These are phyloP conservation scores for Lichtheimia hyalospora DNA, from an alignment of 371 early-diverging fungal genomes.

Conservation along the genomic window DNA sequence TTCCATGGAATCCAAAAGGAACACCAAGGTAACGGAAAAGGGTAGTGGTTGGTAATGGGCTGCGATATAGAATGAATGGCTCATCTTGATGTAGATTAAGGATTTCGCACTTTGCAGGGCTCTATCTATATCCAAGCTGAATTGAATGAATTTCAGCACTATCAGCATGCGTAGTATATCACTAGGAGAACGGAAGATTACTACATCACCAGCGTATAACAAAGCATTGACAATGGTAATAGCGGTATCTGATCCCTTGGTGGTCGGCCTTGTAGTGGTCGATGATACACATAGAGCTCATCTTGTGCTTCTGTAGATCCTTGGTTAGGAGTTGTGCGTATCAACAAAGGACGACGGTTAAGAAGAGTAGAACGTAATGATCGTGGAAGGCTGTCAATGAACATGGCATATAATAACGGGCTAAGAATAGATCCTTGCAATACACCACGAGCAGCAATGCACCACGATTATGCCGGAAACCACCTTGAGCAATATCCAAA, in stretches of 20 bases:
- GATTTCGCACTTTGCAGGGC: conserved; percentile 20
- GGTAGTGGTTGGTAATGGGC: neutral
- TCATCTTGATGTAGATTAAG: neutral
- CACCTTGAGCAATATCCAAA: conserved; percentile 24
- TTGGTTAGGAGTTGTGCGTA: neutral
- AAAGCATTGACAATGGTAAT: conserved; percentile 6
- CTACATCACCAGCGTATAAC: conserved; percentile 20
- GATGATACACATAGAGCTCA: neutral
- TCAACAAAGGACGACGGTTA: neutral
- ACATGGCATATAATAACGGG: conserved; percentile 24
- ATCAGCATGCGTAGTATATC: conserved; percentile 6
- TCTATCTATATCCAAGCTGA: conserved; percentile 18
- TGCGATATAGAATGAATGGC: neutral
- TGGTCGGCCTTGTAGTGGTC: neutral
- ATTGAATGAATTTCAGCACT: conserved; percentile 8
- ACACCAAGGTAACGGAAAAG: conserved; percentile 8
- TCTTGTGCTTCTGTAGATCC: neutral
- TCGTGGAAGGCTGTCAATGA: conserved; percentile 20
- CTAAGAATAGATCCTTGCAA: conserved; percentile 29
- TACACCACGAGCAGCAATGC: conserved; percentile 17
- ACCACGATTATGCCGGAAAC: conserved; percentile 16
- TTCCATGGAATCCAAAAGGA: neutral
- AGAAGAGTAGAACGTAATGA: conserved; percentile 2
- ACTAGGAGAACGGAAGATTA: conserved; percentile 3
- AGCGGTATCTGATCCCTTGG: neutral